Evolutionary conservation across 1,284 basidiomycete genomes (phyloP), one percentile per base, ranked within the genome.

Genomic region (Melanopsichium pennsylvanicum): DNA sequence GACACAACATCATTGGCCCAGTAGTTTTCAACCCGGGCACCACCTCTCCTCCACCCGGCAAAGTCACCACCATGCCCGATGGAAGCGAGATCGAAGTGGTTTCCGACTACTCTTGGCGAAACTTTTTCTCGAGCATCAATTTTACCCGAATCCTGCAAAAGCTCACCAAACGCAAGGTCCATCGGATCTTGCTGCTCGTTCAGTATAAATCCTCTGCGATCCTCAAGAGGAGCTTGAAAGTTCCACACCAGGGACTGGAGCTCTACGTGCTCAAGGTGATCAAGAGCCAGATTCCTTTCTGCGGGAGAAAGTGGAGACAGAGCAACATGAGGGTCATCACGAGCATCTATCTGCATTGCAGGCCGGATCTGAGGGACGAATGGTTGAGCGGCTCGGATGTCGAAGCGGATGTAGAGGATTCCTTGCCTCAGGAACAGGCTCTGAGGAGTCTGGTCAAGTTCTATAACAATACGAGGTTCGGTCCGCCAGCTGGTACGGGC

Each of bases 261-360:
- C 85, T 97, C 22, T 93, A 97, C 82, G 88, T 95, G n/a, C 85
- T 99, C 71, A 98, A 98, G 83, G 85, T 98, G 57, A 93, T 98
- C 84, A 98, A 98, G 85, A 94, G 92, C 71, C 96, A 98, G 86
- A 93, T 98, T 21, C 96, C 96, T 0, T 97, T 93, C 81, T 97
- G 93, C 79, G 96, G 96, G 12, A 87, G 95, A 39, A 97, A 97
- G 84, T 98, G 96, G 96, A 86, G 95, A 43, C 93, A 97, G 84
- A 90, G 93, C 93, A 99, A 98, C 81, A 99, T 99, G 96, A 96
- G 97, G 83, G 91, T 97, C 60, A 98, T 99, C 78, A 99, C 96
- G 4, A 89, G 92, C 25, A 97, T 99, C 70, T 98, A 99, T 82
- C 85, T 98, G 58, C 96, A 97, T 78, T 97, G 94, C 81, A 86